Base-by-base conservation (phyloP, 2,329 filamentous ascomycete species). In the Ophiostoma himal-ulmi region DNA sequence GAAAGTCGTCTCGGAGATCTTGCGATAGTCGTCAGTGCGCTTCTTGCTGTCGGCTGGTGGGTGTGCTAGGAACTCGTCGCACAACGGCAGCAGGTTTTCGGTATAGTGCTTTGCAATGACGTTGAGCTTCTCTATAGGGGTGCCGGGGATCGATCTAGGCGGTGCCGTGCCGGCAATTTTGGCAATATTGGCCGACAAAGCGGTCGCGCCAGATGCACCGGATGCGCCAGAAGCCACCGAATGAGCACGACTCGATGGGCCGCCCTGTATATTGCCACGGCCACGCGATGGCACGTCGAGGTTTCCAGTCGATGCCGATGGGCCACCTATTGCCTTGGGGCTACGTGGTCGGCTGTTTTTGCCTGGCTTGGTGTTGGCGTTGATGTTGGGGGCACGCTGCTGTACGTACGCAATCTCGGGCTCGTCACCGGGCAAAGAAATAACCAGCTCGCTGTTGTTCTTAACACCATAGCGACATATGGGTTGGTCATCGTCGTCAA, bases 1-100 rank as follows among this genome's bases (percentile, higher is more conserved):
- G 82, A 95, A 83, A 54, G 93, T 85, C 5, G 89, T 91, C 81
- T 95, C 92, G 4, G 87, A 89, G 22, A 95, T 78, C 77, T 86
- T 89, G 77, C 90, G 88, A 77, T 94, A 89, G 76, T 94, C 90
- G 44, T 93, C 91, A 17, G 86, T 85, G 68, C 86, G 82, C 82
- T 91, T 92, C 78, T 89, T 88, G 54, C 81, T 76, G 68, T 93
- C 90, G 3, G 79, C 77, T 0, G 92, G 91, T 13, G 92, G 89
- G 10, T 83, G 81, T 6, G 80, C 81, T 26, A 85, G 83, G 77
- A 88, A 94, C 34, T 88, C 79, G 4, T 84, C 79, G 75, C 88
- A 91, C 7, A 89, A 77, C 0, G 91, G 90, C n/a, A 89, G 79
- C 73, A 91, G 85, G 69, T 88, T 84, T 37, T 81, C 82, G 64